phyloP scores from a whole-genome alignment of 306 rosid species.

The Cajanus cajan region DNA sequence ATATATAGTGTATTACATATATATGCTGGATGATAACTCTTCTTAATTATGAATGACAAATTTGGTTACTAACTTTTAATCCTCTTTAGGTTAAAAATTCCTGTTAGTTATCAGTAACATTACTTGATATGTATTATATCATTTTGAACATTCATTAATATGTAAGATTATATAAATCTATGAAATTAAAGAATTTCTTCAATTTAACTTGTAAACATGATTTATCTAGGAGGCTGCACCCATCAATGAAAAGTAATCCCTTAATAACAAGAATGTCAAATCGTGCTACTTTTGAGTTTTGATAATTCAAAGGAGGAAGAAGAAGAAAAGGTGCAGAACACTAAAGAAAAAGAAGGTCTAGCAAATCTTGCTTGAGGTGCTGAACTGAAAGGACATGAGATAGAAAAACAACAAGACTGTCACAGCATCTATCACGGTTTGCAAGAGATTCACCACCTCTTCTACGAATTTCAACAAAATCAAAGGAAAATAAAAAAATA shows the following conservation, averaged over 20 bases:
- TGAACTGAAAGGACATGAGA: constrained; percentile 9
- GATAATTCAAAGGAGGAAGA: background rate
- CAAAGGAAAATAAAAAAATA: background rate
- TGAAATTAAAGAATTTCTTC: background rate
- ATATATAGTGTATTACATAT: too few species aligned
- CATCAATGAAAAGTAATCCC: background rate
- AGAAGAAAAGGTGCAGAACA: background rate
- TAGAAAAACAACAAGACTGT: background rate
- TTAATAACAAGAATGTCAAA: background rate
- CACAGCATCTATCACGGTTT: background rate
- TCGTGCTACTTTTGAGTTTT: background rate
- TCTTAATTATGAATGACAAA: background rate
- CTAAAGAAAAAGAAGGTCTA: background rate
- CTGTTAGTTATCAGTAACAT: background rate
- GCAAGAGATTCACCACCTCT: background rate
- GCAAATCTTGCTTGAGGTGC: constrained; percentile 5
- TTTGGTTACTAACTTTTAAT: background rate
- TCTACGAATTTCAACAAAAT: background rate
- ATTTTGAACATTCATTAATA: background rate
- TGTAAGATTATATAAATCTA: background rate
- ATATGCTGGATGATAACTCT: background rate
- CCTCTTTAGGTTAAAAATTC: background rate
- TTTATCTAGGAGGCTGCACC: background rate
- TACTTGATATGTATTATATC: background rate
- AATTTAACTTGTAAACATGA: background rate